Base-by-base conservation (phyloP, 2,329 filamentous ascomycete genomes). In the Microsporum audouinii region DNA sequence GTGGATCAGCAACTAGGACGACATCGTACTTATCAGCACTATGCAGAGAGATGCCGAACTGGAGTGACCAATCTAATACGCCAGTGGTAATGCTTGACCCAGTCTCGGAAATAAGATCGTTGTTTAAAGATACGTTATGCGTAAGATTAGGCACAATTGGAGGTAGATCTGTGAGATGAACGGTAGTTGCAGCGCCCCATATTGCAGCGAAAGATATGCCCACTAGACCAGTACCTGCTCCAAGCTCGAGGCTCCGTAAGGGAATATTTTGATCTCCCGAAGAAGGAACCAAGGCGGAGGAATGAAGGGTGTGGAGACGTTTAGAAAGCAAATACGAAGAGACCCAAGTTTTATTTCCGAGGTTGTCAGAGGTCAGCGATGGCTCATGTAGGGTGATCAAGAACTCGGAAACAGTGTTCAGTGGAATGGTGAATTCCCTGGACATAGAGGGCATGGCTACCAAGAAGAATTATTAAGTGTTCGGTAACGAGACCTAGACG, bases 311-410 rank as follows among this genome's bases (percentile, higher is more conserved):
- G 61, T 72, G 68, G 31, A 97, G 81, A 29, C 88, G 84, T 66
- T 84, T 87, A 0, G 92, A 88, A 3, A 97, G 84, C 1, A 95
- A 81, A 69, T 91, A 95, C 0, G 91, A 92, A 0, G 91, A 92
- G 0, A 88, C 89, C 94, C 94, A 97, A 0, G 94, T 99, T 74
- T 99, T 97, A 72, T 95, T 81, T 1, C 94, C 94, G 17, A 97
- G 79, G 62, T 89, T 88, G 72, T 96, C 92, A 5, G 88, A 88
- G 0, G 89, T 95, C 61, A 97, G 78, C 0, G 91, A 86, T 1
- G 94, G 94, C 71, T 99, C 94, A 61, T 89, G 82, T 43, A 99
- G 84, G 39, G 82, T 80, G 58, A 99, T 77, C 53, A 86, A 80
- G 66, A 91, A 80, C 1, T 77, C 72, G 33, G 70, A 69, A 38